A percentile compares a stretch with the other conserved stretches of the same genome.
Conservation (phyloP, 2,329 filamentous ascomycete genomes). For the Coniochaeta pulveracea region DNA sequence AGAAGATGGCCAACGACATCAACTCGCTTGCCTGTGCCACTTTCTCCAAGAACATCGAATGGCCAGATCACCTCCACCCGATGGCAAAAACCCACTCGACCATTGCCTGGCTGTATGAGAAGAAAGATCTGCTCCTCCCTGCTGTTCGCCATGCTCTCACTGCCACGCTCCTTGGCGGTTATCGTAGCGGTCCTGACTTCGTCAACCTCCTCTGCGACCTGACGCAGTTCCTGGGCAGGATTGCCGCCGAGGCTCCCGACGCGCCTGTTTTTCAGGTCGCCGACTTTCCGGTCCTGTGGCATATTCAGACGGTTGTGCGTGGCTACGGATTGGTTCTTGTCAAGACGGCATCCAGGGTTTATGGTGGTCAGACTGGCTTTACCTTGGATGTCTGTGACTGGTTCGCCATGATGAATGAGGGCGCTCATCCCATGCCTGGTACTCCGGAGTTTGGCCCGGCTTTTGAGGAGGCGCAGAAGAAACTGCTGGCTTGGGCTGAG, state of each 20-base stretch:
- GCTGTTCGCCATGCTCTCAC: constrained; percentile 16
- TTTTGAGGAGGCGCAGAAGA: constrained; percentile 14
- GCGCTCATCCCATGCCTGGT: constrained; percentile 7
- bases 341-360: constrained; percentile 9
- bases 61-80: constrained; percentile 18
- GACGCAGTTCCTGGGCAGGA: constrained; percentile 10
- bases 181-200: constrained; percentile 12
- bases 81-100: constrained; percentile 13
- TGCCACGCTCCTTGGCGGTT: constrained; percentile 13
- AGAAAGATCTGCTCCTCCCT: constrained; percentile 8
- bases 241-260: constrained; percentile 8
- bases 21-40: constrained; percentile 8
- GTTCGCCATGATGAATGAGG: constrained; percentile 5
- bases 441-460: constrained; percentile 11
- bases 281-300: constrained; percentile 7
- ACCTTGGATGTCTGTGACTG: constrained; percentile 11
- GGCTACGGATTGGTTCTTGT: constrained; percentile 13
- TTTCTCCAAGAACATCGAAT: constrained; percentile 10
- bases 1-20: constrained; percentile 4
- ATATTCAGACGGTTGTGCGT: constrained; percentile 12
- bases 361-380: constrained; percentile 13
- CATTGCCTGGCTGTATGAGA: constrained; percentile 13
- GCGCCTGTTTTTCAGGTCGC: constrained; percentile 4
- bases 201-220: constrained; percentile 15
- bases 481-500: constrained; percentile 15